phyloP scores from a whole-genome alignment of 2,329 filamentous ascomycete species.

The Cladorrhinum sp. region DNA sequence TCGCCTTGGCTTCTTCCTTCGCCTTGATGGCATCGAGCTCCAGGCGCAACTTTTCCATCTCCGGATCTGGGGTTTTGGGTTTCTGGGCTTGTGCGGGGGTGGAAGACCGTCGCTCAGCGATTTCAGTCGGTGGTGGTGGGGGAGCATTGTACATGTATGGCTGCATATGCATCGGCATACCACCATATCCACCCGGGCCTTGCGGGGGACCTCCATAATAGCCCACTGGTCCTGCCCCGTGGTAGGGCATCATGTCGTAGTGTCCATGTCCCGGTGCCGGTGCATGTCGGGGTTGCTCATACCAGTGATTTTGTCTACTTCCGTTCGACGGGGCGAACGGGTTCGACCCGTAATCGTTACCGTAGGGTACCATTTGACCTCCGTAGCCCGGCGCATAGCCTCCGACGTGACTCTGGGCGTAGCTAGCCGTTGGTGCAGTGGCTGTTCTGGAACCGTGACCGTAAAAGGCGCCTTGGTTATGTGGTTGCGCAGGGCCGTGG shows the following conservation, averaged over 20 bases:
- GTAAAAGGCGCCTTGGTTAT: constrained; percentile 32
- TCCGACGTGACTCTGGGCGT: constrained; percentile 48
- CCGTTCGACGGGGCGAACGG: constrained; percentile 45
- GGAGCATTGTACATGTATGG: constrained; percentile 38
- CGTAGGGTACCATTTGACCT: constrained; percentile 48
- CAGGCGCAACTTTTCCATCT: constrained; percentile 60
- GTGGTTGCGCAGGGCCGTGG: constrained; percentile 32
- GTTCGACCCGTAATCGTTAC: constrained; percentile 33
- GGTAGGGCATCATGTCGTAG: constrained; percentile 53
- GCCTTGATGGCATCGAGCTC: constrained; percentile 53
- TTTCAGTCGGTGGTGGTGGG: constrained; percentile 44
- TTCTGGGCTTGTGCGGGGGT: constrained; percentile 39
- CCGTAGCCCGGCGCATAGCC: constrained; percentile 41
- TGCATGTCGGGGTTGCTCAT: constrained; percentile 31
- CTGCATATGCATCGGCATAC: constrained; percentile 36
- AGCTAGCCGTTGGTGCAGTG: constrained; percentile 32
- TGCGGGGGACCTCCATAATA: constrained; percentile 33
- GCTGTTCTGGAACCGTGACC: constrained; percentile 23
- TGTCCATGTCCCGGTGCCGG: constrained; percentile 26
- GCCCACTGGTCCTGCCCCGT: constrained; percentile 34
- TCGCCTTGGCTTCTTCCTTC: background rate
- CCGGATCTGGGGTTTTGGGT: constrained; percentile 46
- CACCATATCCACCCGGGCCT: constrained; percentile 23
- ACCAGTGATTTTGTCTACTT: constrained; percentile 42
- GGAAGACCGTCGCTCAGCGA: constrained; percentile 29